Evolutionary conservation across 2,329 filamentous ascomycete genomes (phyloP), one percentile per base, ranked within the genome.

Genomic region (Aspergillus versicolor): DNA sequence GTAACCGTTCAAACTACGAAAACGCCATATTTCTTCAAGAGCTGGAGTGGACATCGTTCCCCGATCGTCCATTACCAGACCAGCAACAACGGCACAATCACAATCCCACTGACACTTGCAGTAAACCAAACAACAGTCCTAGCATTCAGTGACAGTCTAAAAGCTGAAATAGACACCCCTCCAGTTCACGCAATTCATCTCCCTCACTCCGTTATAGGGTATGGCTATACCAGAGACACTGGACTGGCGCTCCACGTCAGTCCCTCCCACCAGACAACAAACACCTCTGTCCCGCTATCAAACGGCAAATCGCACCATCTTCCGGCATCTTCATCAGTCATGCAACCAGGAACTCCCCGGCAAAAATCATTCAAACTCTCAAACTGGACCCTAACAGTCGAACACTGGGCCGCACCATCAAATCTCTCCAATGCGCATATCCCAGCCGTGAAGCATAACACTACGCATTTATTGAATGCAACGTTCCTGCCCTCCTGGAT

Each of bases 81-180:
- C n/a, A 63, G 52, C 3, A 52, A 64, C 2, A 62, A 55, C 3
- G 59, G 50, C 1, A 74, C 27, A 30, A 30, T 70, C 1, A 72
- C 61, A 0, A 70, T 79, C 15, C 66, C 69, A 3, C 52, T 80
- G 9, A 52, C 48, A 2, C 65, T 80, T 2, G 70, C 68, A 15
- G 70, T 66, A 0, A 76, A 77, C 54, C 73, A 81, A 63, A 71
- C 70, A 6, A 63, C 64, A 4, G 71, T 80, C 37, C 60, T 80
- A 17, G 73, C 65, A 6, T 76, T 79, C 62, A 11, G n/a, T 13
- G 2, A 13, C 4, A 12, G 11, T 1, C 19, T 21, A 0, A 19
- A 11, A 19, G 15, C 8, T 5, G 1, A 15, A 13, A 19, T 17
- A 0, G 41, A 22, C 3, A 12, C 17, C 0, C 41, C 41, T 4